Evolutionary conservation across 805 yeast species (phyloP).

Genomic region (Teunomyces barrocoloradensis): DNA sequence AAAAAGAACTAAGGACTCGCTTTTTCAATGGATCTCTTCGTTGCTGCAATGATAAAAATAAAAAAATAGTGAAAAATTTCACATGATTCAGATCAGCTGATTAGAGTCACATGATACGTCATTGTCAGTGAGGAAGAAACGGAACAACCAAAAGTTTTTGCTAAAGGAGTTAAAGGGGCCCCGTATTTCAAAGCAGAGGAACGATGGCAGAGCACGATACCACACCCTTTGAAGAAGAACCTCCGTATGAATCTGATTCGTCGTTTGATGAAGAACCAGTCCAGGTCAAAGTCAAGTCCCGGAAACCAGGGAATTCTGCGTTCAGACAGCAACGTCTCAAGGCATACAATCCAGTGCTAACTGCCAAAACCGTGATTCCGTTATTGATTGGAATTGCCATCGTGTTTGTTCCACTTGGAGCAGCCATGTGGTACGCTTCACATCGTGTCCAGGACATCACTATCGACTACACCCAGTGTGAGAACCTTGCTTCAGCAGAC

Average conservation of each 20-base stretch:
- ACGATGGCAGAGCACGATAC: slow-evolving; percentile 1
- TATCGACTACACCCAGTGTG: slow-evolving; percentile 44
- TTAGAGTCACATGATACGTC: neutral
- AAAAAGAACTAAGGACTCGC: neutral
- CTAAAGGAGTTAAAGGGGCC: neutral
- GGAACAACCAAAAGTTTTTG: neutral
- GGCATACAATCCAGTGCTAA: slow-evolving; percentile 48
- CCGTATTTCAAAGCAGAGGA: neutral
- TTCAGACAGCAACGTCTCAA: slow-evolving; percentile 55
- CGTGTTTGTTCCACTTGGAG: slow-evolving; percentile 43
- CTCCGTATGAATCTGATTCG: slow-evolving; percentile 39
- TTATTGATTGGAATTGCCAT: slow-evolving; percentile 37
- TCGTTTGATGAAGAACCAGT: slow-evolving; percentile 30
- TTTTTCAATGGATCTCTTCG: neutral
- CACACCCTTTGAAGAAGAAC: neutral
- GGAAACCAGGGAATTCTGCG: slow-evolving; percentile 63
- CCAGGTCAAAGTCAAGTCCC: slow-evolving; percentile 44
- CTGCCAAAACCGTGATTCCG: slow-evolving; percentile 43
- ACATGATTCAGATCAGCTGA: neutral
- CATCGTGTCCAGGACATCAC: slow-evolving; percentile 36
- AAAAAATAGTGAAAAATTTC: neutral
- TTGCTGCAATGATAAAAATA: neutral
- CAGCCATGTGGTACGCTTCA: slow-evolving; percentile 47
- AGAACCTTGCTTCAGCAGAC: slow-evolving; percentile 28
- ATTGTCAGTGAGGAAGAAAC: neutral